Conservation (phyloP, 2,329 filamentous ascomycete species). For the Thelonectria olida region DNA sequence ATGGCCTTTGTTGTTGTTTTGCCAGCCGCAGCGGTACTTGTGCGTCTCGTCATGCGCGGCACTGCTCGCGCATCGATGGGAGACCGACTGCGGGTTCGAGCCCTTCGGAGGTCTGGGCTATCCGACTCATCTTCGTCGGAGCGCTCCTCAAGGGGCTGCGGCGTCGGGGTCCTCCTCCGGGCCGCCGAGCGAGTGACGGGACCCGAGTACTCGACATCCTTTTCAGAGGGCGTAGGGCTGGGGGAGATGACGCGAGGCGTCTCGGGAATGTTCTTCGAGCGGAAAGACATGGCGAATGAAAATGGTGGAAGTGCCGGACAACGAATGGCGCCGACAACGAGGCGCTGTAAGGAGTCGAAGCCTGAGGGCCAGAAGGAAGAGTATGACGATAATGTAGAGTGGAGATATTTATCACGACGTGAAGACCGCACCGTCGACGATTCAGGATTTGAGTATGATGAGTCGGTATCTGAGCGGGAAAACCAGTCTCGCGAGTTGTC, state of each 20-base stretch:
- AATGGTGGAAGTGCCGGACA: constrained; percentile 69
- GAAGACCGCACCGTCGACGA: constrained; percentile 45
- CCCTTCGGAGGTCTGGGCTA: constrained; percentile 63
- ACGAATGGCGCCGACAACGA: constrained; percentile 65
- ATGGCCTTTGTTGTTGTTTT: constrained; percentile 36
- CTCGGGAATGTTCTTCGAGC: constrained; percentile 68
- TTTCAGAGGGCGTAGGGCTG: constrained; percentile 70
- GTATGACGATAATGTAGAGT: constrained; percentile 42
- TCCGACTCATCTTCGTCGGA: constrained; percentile 59
- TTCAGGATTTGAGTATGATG: constrained; percentile 19
- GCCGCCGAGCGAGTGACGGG: constrained; percentile 82
- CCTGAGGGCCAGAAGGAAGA: constrained; percentile 55
- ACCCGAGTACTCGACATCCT: constrained; percentile 64
- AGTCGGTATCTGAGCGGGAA: constrained; percentile 30
- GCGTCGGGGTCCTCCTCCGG: constrained; percentile 63
- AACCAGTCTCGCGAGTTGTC: constrained; percentile 24
- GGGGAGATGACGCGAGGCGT: constrained; percentile 91
- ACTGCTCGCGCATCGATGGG: constrained; percentile 65
- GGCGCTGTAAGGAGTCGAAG: constrained; percentile 57
- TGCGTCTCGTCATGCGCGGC: constrained; percentile 62
- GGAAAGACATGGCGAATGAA: constrained; percentile 61
- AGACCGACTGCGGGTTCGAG: constrained; percentile 77
- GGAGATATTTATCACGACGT: constrained; percentile 63
- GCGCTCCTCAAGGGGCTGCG: constrained; percentile 69
- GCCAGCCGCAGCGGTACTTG: constrained; percentile 45